Conservation (phyloP, 1,284 basidiomycete species). For the Inonotus obliquus region DNA sequence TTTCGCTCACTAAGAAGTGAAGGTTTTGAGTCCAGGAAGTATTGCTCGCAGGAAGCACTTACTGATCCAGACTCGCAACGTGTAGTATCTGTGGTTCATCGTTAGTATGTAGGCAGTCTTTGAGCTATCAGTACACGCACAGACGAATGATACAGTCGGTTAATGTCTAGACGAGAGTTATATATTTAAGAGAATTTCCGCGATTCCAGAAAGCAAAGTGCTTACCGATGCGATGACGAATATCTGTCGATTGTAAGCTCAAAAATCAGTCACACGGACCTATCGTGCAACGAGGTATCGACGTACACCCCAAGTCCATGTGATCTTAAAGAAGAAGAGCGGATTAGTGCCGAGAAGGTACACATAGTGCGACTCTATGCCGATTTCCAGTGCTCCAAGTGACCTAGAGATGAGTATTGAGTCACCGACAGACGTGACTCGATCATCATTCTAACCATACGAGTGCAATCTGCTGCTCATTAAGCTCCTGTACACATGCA, state of each 20-base stretch:
- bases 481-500: background rate
- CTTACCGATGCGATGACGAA: background rate
- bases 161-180: background rate
- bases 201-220: background rate
- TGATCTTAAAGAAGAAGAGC: background rate
- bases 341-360: background rate
- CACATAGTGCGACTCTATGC: constrained; percentile 8
- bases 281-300: background rate
- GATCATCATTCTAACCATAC: background rate
- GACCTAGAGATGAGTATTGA: background rate
- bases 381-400: constrained; percentile 12
- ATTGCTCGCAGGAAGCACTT: background rate
- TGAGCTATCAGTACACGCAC: background rate
- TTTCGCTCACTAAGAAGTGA: background rate
- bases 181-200: background rate
- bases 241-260: background rate
- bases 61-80: background rate
- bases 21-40: background rate
- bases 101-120: background rate
- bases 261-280: background rate
- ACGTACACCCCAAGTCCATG: background rate
- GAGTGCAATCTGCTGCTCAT: background rate
- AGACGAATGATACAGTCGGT: background rate
- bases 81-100: background rate
- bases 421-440: background rate